Percentiles rank a stretch among this genome's conserved stretches.
phyloP scores from a whole-genome alignment of 768 basidiomycete genomes.

The Saitozyma podzolica region DNA sequence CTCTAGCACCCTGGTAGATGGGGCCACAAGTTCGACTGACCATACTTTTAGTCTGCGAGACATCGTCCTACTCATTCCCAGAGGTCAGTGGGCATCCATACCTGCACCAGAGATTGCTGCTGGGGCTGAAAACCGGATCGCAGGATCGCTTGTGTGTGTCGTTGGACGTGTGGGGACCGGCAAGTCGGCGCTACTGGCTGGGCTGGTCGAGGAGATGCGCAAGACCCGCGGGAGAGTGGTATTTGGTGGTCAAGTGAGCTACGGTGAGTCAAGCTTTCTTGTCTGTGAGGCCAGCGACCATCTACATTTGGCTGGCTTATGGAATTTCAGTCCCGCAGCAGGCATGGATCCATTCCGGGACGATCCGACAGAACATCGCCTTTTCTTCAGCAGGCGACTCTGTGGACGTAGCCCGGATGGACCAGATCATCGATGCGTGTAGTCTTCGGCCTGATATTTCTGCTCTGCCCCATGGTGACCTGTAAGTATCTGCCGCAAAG shows the following conservation, averaged over 20 bases:
- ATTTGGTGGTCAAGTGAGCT: constrained; percentile 40
- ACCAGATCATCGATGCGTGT: constrained; percentile 43
- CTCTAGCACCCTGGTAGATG: too few species aligned
- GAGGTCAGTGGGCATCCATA: constrained; percentile 18
- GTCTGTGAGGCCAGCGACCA: background rate
- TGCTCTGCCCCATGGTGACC: constrained; percentile 26
- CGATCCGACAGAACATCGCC: constrained; percentile 48
- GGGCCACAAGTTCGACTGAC: background rate
- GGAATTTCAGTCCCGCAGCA: constrained; percentile 39
- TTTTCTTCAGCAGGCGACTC: constrained; percentile 26
- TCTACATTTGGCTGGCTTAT: background rate
- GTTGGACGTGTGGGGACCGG: constrained; percentile 50
- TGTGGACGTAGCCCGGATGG: constrained; percentile 23
- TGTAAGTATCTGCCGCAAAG: constrained; percentile 12
- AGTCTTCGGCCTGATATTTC: constrained; percentile 39
- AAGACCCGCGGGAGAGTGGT: constrained; percentile 24
- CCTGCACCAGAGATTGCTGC: background rate
- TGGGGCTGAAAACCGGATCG: constrained; percentile 2
- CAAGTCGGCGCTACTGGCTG: constrained; percentile 45
- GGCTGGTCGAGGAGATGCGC: constrained; percentile 46
- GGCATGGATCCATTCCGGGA: constrained; percentile 50
- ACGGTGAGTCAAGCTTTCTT: constrained; percentile 23
- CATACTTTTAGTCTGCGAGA: constrained; percentile 59
- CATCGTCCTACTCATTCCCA: constrained; percentile 58
- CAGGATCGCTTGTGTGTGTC: constrained; percentile 43